Base-by-base conservation (phyloP, 2,329 filamentous ascomycete genomes). In the Boeremia exigua region DNA sequence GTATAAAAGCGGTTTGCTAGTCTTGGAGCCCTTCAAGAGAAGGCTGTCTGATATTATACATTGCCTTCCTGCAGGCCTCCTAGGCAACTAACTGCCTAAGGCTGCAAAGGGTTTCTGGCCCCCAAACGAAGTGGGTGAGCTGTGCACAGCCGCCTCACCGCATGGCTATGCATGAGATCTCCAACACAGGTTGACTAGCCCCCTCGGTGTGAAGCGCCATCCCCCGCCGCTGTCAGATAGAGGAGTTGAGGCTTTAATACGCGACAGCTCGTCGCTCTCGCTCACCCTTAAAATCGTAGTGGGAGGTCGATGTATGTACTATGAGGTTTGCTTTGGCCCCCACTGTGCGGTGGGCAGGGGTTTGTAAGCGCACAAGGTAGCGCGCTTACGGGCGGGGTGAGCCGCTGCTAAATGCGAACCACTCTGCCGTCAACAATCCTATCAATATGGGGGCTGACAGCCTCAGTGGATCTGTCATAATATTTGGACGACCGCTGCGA, bases 361-460 rank as follows among this genome's bases (percentile, higher is more conserved):
- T 29, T 2, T 30, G 15, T 47, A 44, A 45, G 36, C 42, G 23
- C 25, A 30, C 12, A 29, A 36, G 47, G 47, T 50, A 12, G 9
- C 36, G 2, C 23, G 48, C 37, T 25, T 32, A 42, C 47, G 45
- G 45, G 51, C 45, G 53, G 53, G 53, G 53, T 51, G 47, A 48
- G 27, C 47, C 53, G 53, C 42, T 51, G 47, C 53, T 51, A 47
- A 56, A 37, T 33, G 53, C 27, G 53, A 56, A 56, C 42, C 39
- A 15, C 32, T 45, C 46, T 55, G 46, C 46, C 52, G 53, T 43
- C 30, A 38, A 37, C 30, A 14, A 19, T 25, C 46, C 39, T 27
- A 10, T 43, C 51, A 52, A 63, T 51, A 59, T 71, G 60, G 70
- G 68, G 70, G 69, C 69, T 63, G 64, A 68, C 65, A 57, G 53